A percentile compares a stretch with the other conserved stretches of the same genome.
phyloP scores from a whole-genome alignment of 2,329 filamentous ascomycete genomes.

The Alternaria sp. region DNA sequence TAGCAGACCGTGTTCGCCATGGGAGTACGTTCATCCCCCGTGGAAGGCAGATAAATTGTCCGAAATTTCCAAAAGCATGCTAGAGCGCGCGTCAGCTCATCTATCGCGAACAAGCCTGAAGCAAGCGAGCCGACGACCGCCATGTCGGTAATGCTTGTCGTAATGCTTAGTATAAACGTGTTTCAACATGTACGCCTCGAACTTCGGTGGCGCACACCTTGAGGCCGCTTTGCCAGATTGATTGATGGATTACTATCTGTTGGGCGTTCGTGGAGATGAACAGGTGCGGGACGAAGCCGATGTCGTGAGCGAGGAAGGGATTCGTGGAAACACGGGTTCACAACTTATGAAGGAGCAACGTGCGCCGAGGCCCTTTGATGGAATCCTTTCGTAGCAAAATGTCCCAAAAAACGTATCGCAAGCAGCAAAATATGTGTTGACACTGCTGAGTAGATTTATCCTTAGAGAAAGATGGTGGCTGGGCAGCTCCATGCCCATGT shows the following conservation, averaged over 20 bases:
- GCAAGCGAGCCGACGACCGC: neutral
- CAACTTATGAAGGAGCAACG: slow-evolving; percentile 12
- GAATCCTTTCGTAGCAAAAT: neutral
- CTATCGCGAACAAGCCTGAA: slow-evolving; percentile 3
- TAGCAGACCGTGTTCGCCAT: neutral
- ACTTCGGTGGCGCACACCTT: neutral
- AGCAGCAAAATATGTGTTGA: neutral
- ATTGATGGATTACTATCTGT: neutral
- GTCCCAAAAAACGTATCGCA: neutral
- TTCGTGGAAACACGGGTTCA: slow-evolving; percentile 19
- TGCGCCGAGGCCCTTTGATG: neutral
- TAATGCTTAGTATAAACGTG: neutral
- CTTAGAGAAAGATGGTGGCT: neutral
- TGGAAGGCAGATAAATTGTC: neutral
- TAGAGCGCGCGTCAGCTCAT: slow-evolving; percentile 4
- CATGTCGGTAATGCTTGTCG: slow-evolving; percentile 3
- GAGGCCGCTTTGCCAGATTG: neutral
- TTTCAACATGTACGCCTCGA: slow-evolving; percentile 6
- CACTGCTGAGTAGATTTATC: neutral
- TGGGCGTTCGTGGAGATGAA: slow-evolving; percentile 15
- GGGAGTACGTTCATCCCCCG: neutral
- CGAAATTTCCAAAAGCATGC: neutral
- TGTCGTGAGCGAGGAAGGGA: slow-evolving; percentile 1
- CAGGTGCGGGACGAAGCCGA: neutral
- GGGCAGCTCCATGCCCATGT: neutral